Evolutionary conservation across 305 asterid genomes (phyloP).

Genomic region (Fraxinus xanthoxyloides): DNA sequence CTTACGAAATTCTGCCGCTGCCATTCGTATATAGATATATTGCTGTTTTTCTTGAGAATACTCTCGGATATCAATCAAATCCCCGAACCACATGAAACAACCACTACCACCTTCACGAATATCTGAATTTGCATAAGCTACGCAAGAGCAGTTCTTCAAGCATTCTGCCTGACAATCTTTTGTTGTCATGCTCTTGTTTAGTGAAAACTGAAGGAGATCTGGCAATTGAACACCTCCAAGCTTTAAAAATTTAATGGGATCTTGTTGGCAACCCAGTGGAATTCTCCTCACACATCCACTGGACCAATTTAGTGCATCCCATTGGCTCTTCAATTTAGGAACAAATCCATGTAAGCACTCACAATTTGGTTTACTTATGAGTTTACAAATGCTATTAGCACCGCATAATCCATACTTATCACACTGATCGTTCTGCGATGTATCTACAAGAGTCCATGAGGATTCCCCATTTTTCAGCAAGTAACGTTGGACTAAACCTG

Average conservation of each 20-base stretch:
- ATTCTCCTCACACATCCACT: constrained; percentile 21
- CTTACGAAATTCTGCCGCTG: constrained; percentile 20
- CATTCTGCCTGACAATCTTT: constrained; percentile 21
- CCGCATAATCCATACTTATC: constrained; percentile 31
- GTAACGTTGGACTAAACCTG: constrained; percentile 20
- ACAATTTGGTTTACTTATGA: constrained; percentile 25
- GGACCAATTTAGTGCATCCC: constrained; percentile 20
- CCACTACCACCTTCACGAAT: constrained; percentile 37
- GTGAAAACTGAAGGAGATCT: constrained; percentile 7
- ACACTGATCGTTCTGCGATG: constrained; percentile 24
- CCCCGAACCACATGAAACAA: constrained; percentile 40
- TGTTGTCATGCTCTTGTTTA: constrained; percentile 12
- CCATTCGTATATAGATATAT: constrained; percentile 21
- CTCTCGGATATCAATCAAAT: constrained; percentile 32
- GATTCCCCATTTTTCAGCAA: constrained; percentile 14
- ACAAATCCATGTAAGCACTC: constrained; percentile 21
- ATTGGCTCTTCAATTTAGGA: constrained; percentile 4
- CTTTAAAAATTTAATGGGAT: constrained; percentile 2
- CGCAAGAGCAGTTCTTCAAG: constrained; percentile 27
- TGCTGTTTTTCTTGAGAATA: neutral
- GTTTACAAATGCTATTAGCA: constrained; percentile 32
- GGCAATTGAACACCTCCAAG: constrained; percentile 17
- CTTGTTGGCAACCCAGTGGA: constrained; percentile 13
- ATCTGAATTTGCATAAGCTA: constrained; percentile 22
- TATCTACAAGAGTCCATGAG: constrained; percentile 16